A percentile compares a stretch with the other conserved stretches of the same genome.
Conservation (phyloP, 2,329 filamentous ascomycete genomes). For the Teratosphaeria viscida region DNA sequence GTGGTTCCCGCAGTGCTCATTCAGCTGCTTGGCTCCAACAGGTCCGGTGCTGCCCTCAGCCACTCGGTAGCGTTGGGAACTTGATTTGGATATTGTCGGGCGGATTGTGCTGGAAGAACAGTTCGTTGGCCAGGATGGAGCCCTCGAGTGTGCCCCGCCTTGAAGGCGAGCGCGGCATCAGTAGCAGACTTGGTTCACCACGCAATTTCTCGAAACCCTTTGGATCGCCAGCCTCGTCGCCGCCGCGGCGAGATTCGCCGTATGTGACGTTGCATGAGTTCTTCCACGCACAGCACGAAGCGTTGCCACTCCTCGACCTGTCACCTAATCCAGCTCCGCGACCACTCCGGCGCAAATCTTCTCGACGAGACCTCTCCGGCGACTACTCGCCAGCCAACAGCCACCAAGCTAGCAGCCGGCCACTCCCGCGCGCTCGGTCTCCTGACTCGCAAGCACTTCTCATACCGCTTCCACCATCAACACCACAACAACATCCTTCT, state of each 20-base stretch:
- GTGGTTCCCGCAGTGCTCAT: not conserved
- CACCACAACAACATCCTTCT: not conserved
- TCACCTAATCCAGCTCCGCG: not conserved
- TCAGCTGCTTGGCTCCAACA: not conserved
- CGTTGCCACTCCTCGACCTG: not conserved
- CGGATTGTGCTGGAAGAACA: not conserved
- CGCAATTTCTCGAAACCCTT: conserved; percentile 8
- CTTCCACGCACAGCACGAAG: not conserved
- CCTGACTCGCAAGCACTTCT: conserved; percentile 1
- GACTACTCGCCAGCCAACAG: not conserved
- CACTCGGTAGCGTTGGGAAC: not conserved
- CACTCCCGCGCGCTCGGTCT: not conserved
- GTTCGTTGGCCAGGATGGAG: not conserved
- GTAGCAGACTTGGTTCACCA: not conserved
- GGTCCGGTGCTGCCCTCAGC: not conserved
- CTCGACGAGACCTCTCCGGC: conserved; percentile 1
- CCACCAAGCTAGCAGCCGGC: not conserved
- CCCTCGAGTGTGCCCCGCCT: not conserved
- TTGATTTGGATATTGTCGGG: not conserved
- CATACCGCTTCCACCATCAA: not conserved
- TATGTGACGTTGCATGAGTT: not conserved
- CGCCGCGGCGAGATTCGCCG: not conserved
- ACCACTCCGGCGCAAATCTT: conserved; percentile 5
- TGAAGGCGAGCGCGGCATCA: not conserved
- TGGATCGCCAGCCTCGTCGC: not conserved